phyloP scores from a whole-genome alignment of 1,284 basidiomycete species.

The Tylopilus sp. region DNA sequence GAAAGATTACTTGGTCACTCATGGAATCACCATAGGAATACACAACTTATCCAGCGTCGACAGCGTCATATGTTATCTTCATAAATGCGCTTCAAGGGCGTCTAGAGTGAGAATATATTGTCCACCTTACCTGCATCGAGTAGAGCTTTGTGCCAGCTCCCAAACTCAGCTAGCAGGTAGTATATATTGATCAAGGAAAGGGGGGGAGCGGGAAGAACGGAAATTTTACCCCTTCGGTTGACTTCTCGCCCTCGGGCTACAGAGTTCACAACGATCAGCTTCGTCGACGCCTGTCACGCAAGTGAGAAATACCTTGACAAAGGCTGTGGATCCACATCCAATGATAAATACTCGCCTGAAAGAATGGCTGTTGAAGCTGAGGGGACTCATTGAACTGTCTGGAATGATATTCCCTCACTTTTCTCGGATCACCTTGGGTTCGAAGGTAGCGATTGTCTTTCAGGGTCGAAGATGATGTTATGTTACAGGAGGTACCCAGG shows the following conservation, averaged over 20 bases:
- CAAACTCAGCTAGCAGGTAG: conserved; percentile 58
- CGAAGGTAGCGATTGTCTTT: too few relatives aligned
- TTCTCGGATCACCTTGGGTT: neutral
- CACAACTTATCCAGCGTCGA: conserved; percentile 78
- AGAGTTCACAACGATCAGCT: neutral
- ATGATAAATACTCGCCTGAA: neutral
- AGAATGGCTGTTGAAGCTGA: neutral
- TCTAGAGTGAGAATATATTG: neutral
- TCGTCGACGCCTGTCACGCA: neutral
- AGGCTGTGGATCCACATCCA: neutral
- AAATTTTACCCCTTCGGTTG: conserved; percentile 62
- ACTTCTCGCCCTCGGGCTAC: conserved; percentile 59
- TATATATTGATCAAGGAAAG: neutral
- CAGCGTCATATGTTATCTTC: conserved; percentile 72
- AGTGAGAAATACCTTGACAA: conserved; percentile 10
- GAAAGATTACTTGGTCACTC: conserved; percentile 56
- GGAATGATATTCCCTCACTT: neutral
- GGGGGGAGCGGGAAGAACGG: neutral
- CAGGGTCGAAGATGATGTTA: neutral
- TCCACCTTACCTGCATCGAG: conserved; percentile 66
- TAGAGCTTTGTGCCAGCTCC: conserved; percentile 80
- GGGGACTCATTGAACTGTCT: neutral
- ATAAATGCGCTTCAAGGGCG: neutral
- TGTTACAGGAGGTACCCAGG: neutral
- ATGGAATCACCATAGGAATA: conserved; percentile 81